Conservation (phyloP, 306 rosid species). For the Hippophae rhamnoides region DNA sequence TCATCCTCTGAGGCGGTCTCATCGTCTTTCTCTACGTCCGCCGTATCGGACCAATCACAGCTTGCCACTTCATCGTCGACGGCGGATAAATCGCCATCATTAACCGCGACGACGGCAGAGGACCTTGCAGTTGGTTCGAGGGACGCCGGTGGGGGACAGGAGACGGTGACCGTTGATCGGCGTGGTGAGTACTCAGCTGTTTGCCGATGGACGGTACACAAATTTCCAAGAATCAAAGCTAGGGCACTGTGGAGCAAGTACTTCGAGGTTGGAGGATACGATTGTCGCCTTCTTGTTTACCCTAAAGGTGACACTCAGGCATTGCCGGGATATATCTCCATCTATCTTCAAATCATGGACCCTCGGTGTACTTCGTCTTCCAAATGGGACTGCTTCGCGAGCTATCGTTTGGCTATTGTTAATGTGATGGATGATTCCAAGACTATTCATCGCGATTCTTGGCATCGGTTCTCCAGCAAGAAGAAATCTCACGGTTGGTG, state of each 20-base stretch:
- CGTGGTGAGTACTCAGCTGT: conserved; percentile 79
- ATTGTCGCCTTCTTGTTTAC: conserved; percentile 82
- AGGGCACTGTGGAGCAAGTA: conserved; percentile 98
- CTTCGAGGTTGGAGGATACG: conserved; percentile 99
- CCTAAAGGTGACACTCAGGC: conserved; percentile 98
- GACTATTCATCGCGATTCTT: conserved; percentile 86
- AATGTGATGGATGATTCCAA: conserved; percentile 73
- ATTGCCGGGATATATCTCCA: conserved; percentile 80
- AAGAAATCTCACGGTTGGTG: conserved; percentile 99
- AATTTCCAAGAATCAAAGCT: conserved; percentile 83
- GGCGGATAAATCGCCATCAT: conserved; percentile 26
- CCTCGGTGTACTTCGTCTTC: conserved; percentile 94
- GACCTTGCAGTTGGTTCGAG: conserved; percentile 51
- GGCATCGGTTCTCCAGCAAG: conserved; percentile 96
- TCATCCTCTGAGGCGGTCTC: conserved; percentile 72
- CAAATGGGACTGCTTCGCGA: conserved; percentile 98
- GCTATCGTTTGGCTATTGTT: conserved; percentile 84
- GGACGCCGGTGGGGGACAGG: conserved; percentile 88
- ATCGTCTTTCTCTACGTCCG: conserved; percentile 45
- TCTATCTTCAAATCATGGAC: conserved; percentile 99
- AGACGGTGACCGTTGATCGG: conserved; percentile 70
- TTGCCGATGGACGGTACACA: conserved; percentile 90
- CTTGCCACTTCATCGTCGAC: conserved; percentile 38
- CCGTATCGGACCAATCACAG: conserved; percentile 46
- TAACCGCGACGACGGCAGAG: conserved; percentile 66